phyloP scores from a whole-genome alignment of 2,329 filamentous ascomycete species.

The Arthroderma sp. region DNA sequence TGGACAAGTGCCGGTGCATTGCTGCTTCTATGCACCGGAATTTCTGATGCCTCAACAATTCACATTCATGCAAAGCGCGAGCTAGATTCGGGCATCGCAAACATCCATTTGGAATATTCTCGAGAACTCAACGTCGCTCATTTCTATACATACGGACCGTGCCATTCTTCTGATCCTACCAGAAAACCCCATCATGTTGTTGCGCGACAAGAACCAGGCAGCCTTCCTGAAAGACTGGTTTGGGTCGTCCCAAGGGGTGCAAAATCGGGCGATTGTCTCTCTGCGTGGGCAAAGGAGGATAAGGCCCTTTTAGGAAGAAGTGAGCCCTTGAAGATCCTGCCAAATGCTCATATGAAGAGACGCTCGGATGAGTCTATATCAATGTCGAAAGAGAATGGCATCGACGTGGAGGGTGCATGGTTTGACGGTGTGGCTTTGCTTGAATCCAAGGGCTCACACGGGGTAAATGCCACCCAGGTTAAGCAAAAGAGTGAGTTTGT shows the following conservation, averaged over 20 bases:
- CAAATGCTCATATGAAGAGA: not conserved
- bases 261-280: not conserved
- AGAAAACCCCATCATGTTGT: not conserved
- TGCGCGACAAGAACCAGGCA: not conserved
- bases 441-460: conserved; percentile 4
- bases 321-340: not conserved
- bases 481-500: conserved; percentile 5
- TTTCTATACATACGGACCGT: not conserved
- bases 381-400: not conserved
- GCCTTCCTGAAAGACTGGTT: not conserved
- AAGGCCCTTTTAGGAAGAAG: not conserved
- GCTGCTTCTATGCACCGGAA: too few species aligned
- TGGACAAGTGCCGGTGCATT: too few species aligned
- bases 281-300: not conserved
- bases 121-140: not conserved
- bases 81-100: not conserved
- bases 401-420: conserved; percentile 16
- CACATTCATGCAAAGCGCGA: not conserved
- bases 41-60: not conserved
- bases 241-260: not conserved
- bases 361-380: not conserved
- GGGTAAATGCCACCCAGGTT: conserved; percentile 1
- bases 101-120: not conserved
- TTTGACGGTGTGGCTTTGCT: conserved; percentile 17
- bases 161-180: not conserved